Base-by-base conservation (phyloP, 2,329 filamentous ascomycete genomes). In the Pseudogymnoascus sp. region DNA sequence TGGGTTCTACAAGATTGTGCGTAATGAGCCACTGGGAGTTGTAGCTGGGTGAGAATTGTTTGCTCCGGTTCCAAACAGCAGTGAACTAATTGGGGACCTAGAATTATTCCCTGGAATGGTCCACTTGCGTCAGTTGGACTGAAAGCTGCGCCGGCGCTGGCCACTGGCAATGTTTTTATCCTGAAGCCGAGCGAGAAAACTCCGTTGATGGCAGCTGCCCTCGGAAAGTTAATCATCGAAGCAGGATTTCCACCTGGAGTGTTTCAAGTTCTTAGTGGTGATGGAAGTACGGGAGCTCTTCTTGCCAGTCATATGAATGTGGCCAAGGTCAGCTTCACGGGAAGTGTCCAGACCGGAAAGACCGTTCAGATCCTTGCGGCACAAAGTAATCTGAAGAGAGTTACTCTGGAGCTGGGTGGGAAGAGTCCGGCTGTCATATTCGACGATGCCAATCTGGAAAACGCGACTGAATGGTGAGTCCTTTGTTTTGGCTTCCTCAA, bases 121-220 rank as follows among this genome's bases (percentile, higher is more conserved):
- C 78, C 82, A 0, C 66, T 83, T 2, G 62, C 78, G 1, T 78
- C 80, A 65, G 75, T 81, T 28, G 71, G 73, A 73, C 75, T 81
- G 60, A 88, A 88, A 72, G 73, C 86, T 35, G 84, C 82, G 1
- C 83, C 84, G 0, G 84, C 84, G 0, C 74, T 88, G 31, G 83
- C 82, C 0, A 81, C 82, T 0, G 84, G 84, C 0, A 85, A 85
- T 70, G 79, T 79, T 14, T 79, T 87, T 35, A 72, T 88, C 2
- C 72, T 87, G 43, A 88, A 88, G 74, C 81, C 83, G 6, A 84
- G 82, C 64, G 85, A 89, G 74, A 80, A 85, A 68, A 83, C 85
- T 0, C 86, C 86, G 0, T 72, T 89, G 50, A 73, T 77, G 46
- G 76, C 78, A 26, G 72, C 85, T 60, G 82, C 81, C 63, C 75